A percentile compares a stretch with the other conserved stretches of the same genome.
Evolutionary conservation across 495 filamentous ascomycete species (phyloP).

Genomic region (Podospora anserina): DNA sequence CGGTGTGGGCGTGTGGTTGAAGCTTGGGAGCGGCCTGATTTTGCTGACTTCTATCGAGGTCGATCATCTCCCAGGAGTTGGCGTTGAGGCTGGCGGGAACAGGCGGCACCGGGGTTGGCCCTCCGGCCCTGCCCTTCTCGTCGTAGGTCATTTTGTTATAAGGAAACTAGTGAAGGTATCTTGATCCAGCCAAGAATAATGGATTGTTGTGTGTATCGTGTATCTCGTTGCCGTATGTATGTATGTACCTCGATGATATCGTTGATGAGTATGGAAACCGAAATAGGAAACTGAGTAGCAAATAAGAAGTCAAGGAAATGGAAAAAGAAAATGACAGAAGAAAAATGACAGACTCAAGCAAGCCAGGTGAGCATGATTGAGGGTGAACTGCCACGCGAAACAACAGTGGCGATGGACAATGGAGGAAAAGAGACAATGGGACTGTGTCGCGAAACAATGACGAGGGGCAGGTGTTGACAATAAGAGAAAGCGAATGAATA

Average conservation of each 20-base stretch:
- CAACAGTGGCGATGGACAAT: constrained; percentile 17
- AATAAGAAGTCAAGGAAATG: constrained; percentile 13
- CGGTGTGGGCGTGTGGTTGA: constrained; percentile 27
- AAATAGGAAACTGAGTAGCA: constrained; percentile 21
- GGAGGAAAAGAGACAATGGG: constrained; percentile 1
- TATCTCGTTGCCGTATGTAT: constrained; percentile 9
- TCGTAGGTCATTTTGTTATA: constrained; percentile 22
- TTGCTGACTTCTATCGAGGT: constrained; percentile 14
- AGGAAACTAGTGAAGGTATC: constrained; percentile 4
- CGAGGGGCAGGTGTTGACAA: neutral
- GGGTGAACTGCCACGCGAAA: constrained; percentile 15
- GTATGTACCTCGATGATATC: constrained; percentile 7
- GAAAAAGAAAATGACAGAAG: constrained; percentile 16
- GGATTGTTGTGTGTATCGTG: constrained; percentile 2
- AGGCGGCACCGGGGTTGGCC: constrained; percentile 22
- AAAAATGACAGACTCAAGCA: constrained; percentile 14
- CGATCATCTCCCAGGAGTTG: constrained; percentile 26
- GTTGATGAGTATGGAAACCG: constrained; percentile 11
- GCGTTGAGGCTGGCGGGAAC: constrained; percentile 27
- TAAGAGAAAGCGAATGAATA: constrained; percentile 2
- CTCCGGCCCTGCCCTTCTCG: constrained; percentile 25
- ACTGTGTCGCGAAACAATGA: constrained; percentile 23
- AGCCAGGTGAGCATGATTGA: neutral
- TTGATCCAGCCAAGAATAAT: constrained; percentile 14
- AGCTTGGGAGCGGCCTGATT: constrained; percentile 15